These are phyloP conservation scores for Crucihimalaya himalaica DNA, from an alignment of 345 rosid genomes.

Conservation along the genomic window DNA sequence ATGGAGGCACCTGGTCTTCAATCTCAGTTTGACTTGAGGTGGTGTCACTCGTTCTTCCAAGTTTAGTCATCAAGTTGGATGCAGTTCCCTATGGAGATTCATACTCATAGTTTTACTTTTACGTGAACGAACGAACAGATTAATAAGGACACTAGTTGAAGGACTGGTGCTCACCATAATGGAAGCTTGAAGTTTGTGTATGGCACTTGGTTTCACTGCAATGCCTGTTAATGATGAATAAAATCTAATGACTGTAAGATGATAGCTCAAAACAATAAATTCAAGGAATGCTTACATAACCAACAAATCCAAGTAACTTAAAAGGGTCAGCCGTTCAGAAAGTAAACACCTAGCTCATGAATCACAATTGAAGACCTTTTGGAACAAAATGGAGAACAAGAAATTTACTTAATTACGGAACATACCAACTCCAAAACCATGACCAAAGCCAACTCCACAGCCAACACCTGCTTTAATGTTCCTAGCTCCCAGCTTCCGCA, in stretches of 20 bases:
- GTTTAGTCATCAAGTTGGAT: conserved; percentile 61
- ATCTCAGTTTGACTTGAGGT: conserved; percentile 44
- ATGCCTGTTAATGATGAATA: conserved; percentile 54
- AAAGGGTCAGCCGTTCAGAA: neutral
- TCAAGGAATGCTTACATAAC: conserved; percentile 5
- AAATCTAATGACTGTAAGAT: neutral
- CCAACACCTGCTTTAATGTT: conserved; percentile 40
- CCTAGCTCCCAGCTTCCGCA: conserved; percentile 41
- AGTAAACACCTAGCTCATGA: neutral
- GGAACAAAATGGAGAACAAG: neutral
- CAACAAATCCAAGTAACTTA: conserved; percentile 14
- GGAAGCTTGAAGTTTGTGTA: conserved; percentile 67
- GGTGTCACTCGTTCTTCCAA: conserved; percentile 50
- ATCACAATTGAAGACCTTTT: neutral
- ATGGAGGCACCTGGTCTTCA: conserved; percentile 40
- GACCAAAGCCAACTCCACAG: conserved; percentile 46
- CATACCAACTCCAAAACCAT: conserved; percentile 46
- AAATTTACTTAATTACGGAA: neutral
- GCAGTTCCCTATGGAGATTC: conserved; percentile 51
- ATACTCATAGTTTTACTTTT: conserved; percentile 38
- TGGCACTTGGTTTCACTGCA: conserved; percentile 80
- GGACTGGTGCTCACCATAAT: conserved; percentile 48
- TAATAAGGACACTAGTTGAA: neutral
- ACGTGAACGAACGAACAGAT: conserved; percentile 26
- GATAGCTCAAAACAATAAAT: neutral